Evolutionary conservation across 1,284 basidiomycete genomes (phyloP).

Genomic region (Cryptococcus jaspeensis): DNA sequence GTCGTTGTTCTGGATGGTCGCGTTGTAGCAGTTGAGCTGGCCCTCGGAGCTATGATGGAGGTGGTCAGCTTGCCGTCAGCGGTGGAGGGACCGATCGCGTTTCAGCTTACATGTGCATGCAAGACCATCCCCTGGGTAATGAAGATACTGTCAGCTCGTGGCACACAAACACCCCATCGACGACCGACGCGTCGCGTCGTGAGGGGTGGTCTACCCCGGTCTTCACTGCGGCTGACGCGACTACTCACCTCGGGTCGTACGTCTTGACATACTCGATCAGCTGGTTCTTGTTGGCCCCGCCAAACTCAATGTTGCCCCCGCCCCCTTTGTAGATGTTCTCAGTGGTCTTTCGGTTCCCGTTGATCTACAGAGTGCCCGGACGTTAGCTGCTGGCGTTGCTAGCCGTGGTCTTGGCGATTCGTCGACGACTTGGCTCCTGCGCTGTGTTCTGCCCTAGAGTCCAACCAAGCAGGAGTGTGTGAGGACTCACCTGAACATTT

Average conservation of each 20-base stretch:
- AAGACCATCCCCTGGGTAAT: conserved; percentile 44
- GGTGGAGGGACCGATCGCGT: too few relatives aligned
- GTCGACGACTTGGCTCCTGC: neutral
- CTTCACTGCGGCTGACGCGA: too few relatives aligned
- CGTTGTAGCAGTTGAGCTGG: conserved; percentile 61
- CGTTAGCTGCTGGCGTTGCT: neutral
- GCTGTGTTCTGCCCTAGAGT: neutral
- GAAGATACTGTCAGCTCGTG: conserved; percentile 1
- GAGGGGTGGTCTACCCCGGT: too few relatives aligned
- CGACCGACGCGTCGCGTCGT: too few relatives aligned
- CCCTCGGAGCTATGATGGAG: conserved; percentile 56
- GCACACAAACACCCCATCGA: neutral
- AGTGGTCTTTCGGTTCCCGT: conserved; percentile 44
- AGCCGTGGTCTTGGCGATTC: neutral
- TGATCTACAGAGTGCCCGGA: conserved; percentile 30
- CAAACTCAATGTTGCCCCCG: conserved; percentile 49
- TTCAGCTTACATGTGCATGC: conserved; percentile 36
- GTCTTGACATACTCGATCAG: conserved; percentile 40
- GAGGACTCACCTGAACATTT: conserved; percentile 63
- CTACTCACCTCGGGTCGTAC: conserved; percentile 44
- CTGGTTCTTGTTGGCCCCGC: conserved; percentile 46
- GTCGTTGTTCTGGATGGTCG: conserved; percentile 71
- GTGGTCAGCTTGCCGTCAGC: conserved; percentile 8
- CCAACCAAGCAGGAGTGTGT: neutral
- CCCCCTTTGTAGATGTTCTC: conserved; percentile 35